These are phyloP conservation scores for Astrephomene gubernaculifera DNA, from an alignment of 139 green algal species.

Conservation along the genomic window DNA sequence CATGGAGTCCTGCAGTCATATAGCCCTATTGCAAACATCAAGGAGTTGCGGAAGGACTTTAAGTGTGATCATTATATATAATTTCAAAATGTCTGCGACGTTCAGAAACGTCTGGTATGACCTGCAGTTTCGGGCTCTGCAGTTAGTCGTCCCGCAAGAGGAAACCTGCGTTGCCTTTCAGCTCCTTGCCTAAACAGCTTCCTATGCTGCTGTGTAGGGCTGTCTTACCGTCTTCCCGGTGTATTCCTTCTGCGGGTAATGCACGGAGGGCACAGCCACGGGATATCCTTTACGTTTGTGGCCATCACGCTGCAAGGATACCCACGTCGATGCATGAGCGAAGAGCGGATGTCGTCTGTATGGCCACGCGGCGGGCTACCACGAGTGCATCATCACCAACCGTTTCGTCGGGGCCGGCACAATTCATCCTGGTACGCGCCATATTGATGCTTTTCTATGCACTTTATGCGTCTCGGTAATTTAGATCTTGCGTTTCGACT, in stretches of 20 bases:
- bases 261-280: background rate
- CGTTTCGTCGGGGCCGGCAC: background rate
- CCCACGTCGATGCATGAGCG: slow-evolving; percentile 12
- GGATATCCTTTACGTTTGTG: background rate
- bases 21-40: no score
- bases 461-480: no score
- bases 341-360: background rate
- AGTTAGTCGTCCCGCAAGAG: background rate
- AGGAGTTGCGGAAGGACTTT: background rate
- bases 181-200: background rate
- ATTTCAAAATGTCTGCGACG: background rate
- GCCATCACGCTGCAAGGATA: background rate
- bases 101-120: background rate
- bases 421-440: slow-evolving; percentile 31
- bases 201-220: background rate
- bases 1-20: no score
- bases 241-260: background rate
- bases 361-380: slow-evolving; percentile 4
- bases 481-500: no score
- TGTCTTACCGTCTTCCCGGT: background rate
- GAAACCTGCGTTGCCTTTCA: background rate
- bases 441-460: no score
- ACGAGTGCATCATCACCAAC: background rate
- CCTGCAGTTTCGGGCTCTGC: background rate
- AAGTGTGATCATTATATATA: background rate